phyloP scores from a whole-genome alignment of 2,329 filamentous ascomycete species.

The Fusarium tjaetaba region DNA sequence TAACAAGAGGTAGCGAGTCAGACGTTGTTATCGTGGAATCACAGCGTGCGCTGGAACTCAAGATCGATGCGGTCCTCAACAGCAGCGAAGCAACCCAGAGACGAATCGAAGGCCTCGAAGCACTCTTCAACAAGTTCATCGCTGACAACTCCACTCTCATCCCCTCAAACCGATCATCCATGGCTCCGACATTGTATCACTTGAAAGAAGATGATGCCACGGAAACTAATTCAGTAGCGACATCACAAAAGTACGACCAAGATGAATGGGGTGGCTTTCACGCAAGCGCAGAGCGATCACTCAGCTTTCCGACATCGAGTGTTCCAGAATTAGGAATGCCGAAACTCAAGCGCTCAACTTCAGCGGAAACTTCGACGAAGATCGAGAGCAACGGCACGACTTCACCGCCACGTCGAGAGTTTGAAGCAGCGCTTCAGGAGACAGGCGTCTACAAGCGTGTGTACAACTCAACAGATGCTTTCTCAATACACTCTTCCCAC shows the following conservation, averaged over 20 bases:
- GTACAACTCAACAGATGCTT: constrained; percentile 4
- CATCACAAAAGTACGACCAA: neutral
- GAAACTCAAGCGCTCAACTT: neutral
- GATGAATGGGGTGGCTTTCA: neutral
- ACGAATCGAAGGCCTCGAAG: constrained; percentile 7
- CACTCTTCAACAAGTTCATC: constrained; percentile 19
- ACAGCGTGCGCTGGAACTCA: neutral
- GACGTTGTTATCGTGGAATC: constrained; percentile 16
- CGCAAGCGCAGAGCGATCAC: neutral
- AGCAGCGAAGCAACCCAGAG: constrained; percentile 3
- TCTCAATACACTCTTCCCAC: neutral
- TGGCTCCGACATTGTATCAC: neutral
- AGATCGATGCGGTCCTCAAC: constrained; percentile 9
- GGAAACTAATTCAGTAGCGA: neutral
- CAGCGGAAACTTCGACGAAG: neutral
- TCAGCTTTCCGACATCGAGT: neutral
- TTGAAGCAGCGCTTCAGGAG: neutral
- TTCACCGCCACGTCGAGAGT: neutral
- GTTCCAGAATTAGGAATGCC: neutral
- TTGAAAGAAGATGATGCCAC: neutral
- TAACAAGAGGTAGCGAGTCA: neutral
- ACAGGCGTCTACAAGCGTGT: constrained; percentile 13
- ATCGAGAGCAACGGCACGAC: neutral
- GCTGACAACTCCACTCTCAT: neutral
- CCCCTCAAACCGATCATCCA: neutral